Conservation (phyloP, 2,329 filamentous ascomycete species). For the Knufia petricola region DNA sequence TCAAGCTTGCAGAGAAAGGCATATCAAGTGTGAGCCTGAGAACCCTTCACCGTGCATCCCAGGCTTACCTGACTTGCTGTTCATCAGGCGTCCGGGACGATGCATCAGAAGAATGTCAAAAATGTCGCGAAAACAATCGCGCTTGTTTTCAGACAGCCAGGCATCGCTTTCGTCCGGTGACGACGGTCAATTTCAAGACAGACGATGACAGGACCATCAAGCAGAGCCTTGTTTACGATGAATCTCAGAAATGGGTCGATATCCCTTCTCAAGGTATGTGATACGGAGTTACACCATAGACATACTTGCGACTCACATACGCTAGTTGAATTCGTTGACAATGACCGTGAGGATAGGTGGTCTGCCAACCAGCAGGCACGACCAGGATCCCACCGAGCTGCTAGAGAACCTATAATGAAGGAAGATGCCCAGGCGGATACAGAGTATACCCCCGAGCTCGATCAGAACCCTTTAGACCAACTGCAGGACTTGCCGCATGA, state of each 20-base stretch:
- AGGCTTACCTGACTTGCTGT: background rate
- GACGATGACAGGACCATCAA: constrained; percentile 12
- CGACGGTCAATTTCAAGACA: constrained; percentile 6
- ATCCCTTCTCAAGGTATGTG: constrained; percentile 14
- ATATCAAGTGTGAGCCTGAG: constrained; percentile 6
- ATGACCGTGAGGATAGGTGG: background rate
- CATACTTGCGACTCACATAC: too few species aligned
- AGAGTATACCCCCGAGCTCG: background rate
- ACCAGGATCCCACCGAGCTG: background rate
- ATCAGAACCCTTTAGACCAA: background rate
- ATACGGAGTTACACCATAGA: too few species aligned
- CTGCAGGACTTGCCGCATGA: background rate
- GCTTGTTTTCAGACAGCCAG: constrained; percentile 6
- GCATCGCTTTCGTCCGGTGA: constrained; percentile 6
- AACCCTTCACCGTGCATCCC: background rate
- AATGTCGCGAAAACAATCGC: constrained; percentile 6
- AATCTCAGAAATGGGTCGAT: constrained; percentile 14
- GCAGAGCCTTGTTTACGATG: constrained; percentile 12
- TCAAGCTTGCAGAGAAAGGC: constrained; percentile 9
- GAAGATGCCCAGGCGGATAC: background rate
- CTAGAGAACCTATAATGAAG: background rate
- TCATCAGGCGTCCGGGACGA: constrained; percentile 2
- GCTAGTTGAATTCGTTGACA: constrained; percentile 6
- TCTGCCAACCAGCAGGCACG: background rate
- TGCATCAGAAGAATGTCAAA: constrained; percentile 5